These are phyloP conservation scores for Jatropha multifida DNA, from an alignment of 441 rosid genomes.

Conservation along the genomic window DNA sequence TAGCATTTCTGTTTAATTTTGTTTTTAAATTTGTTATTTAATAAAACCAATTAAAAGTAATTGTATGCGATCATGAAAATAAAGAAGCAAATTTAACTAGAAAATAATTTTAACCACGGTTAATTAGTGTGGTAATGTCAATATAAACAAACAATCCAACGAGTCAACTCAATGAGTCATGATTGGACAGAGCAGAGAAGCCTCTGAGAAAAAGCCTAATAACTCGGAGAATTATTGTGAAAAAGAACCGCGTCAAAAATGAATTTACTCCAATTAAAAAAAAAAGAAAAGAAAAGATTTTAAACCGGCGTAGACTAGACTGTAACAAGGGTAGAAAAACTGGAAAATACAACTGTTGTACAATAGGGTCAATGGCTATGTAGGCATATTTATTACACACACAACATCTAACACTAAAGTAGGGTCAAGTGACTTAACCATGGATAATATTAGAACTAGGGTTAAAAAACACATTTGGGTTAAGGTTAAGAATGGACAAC, in stretches of 20 bases:
- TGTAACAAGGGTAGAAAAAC: background rate
- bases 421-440: conserved; percentile 50
- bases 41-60: too few species aligned
- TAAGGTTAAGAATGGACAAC: conserved; percentile 44
- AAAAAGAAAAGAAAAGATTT: background rate
- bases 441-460: conserved; percentile 39
- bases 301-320: background rate
- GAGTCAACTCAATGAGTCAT: background rate
- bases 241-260: too few species aligned
- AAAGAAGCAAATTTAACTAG: too few species aligned
- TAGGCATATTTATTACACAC: conserved; percentile 31
- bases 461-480: conserved; percentile 44
- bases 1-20: too few species aligned
- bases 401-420: conserved; percentile 33
- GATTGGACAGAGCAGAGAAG: background rate
- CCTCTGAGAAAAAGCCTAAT: conserved; percentile 9
- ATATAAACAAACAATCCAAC: background rate
- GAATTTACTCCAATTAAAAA: background rate
- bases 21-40: too few species aligned
- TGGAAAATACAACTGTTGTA: background rate
- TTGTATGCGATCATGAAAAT: too few species aligned
- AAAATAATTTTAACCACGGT: too few species aligned
- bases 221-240: background rate
- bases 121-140: too few species aligned
- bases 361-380: conserved; percentile 16